Evolutionary conservation across 148 eudicot genomes (phyloP).

Genomic region (Camellia sinensis): DNA sequence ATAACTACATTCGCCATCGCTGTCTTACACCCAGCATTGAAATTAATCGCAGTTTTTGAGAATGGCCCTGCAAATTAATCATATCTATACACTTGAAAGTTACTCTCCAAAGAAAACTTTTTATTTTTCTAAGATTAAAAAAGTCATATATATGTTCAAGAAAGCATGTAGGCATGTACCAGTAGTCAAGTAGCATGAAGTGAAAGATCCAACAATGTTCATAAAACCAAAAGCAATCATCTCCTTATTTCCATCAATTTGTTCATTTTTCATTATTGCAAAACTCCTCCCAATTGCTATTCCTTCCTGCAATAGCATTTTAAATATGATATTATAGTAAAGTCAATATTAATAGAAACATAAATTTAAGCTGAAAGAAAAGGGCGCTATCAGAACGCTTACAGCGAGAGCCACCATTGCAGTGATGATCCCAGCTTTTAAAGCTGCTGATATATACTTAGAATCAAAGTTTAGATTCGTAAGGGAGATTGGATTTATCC

Average conservation of each 20-base stretch:
- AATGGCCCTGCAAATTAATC: constrained; percentile 63
- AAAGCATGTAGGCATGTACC: constrained; percentile 30
- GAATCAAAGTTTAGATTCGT: constrained; percentile 48
- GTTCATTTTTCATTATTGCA: constrained; percentile 63
- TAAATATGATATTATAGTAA: not conserved
- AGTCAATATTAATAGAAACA: no score
- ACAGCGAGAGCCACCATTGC: constrained; percentile 76
- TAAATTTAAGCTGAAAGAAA: no score
- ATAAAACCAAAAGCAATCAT: constrained; percentile 92
- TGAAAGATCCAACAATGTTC: constrained; percentile 87
- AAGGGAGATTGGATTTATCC: constrained; percentile 67
- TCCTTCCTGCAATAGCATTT: constrained; percentile 61
- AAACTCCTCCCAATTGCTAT: constrained; percentile 92
- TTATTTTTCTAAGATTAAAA: no score
- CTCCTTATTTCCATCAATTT: constrained; percentile 92
- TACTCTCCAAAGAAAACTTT: no score
- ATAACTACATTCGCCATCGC: constrained; percentile 80
- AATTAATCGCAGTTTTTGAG: constrained; percentile 87
- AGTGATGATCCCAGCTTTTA: constrained; percentile 70
- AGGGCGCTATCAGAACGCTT: constrained; percentile 20
- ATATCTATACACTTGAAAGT: no score
- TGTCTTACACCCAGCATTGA: constrained; percentile 75
- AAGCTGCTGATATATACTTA: constrained; percentile 50
- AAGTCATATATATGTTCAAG: no score
- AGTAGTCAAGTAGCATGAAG: constrained; percentile 90